phyloP scores from a whole-genome alignment of 192 early-diverging fungal species.

The Coemansia reversa region DNA sequence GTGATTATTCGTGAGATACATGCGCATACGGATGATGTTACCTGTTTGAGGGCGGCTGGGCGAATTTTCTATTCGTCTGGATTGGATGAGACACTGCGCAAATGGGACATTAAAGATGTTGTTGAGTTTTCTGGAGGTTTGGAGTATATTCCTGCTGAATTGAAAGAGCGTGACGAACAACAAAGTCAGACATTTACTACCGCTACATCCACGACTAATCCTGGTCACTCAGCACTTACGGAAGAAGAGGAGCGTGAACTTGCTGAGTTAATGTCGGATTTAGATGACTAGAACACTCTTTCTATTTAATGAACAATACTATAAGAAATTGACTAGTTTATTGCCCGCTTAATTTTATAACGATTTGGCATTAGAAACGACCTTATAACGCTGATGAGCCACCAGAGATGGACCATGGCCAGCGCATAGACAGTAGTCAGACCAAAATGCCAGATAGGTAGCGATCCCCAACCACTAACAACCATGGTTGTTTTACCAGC shows the following conservation, averaged over 20 bases:
- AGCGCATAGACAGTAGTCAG: neutral
- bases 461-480: slow-evolving; percentile 21
- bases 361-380: neutral
- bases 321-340: neutral
- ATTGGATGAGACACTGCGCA: slow-evolving; percentile 82
- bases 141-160: slow-evolving; percentile 28
- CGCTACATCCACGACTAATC: neutral
- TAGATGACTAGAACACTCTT: slow-evolving; percentile 43
- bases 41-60: slow-evolving; percentile 61
- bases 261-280: slow-evolving; percentile 78
- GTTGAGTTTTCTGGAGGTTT: slow-evolving; percentile 29
- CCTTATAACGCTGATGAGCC: slow-evolving; percentile 1
- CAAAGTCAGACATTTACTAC: slow-evolving; percentile 4
- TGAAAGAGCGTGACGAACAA: slow-evolving; percentile 59
- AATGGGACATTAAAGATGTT: slow-evolving; percentile 71
- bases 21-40: slow-evolving; percentile 90
- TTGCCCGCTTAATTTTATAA: neutral
- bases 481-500: slow-evolving; percentile 27
- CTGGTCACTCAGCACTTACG: slow-evolving; percentile 59
- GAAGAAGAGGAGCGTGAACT: slow-evolving; percentile 90
- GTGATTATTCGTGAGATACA: slow-evolving; percentile 67
- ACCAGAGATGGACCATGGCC: slow-evolving; percentile 1
- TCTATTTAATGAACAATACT: neutral
- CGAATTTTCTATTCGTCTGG: slow-evolving; percentile 73
- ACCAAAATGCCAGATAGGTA: slow-evolving; percentile 32